These are phyloP conservation scores for Citrus sinensis DNA, from an alignment of 345 rosid species.

Conservation along the genomic window DVS_A1.0 CM039167.1:12306501-12307000, in stretches of 20 bases:
- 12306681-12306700: not conserved
- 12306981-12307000: no score
- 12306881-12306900: no score
- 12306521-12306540: not conserved
- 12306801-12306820: no score
- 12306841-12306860: no score
- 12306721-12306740: not conserved
- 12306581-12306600: not conserved
- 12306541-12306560: no score
- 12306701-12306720: not conserved
- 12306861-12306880: no score
- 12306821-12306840: no score
- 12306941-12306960: not conserved
- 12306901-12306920: no score
- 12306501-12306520: not conserved
- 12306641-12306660: not conserved
- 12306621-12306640: not conserved
- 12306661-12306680: not conserved
- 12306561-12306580: not conserved
- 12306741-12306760: no score
- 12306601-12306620: not conserved
- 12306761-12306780: no score
- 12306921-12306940: slow-evolving; percentile 2
- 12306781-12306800: no score
- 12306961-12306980: not conserved